Evolutionary conservation across 2,329 filamentous ascomycete genomes (phyloP).

Genomic region (Incumbomyces lentus): DNA sequence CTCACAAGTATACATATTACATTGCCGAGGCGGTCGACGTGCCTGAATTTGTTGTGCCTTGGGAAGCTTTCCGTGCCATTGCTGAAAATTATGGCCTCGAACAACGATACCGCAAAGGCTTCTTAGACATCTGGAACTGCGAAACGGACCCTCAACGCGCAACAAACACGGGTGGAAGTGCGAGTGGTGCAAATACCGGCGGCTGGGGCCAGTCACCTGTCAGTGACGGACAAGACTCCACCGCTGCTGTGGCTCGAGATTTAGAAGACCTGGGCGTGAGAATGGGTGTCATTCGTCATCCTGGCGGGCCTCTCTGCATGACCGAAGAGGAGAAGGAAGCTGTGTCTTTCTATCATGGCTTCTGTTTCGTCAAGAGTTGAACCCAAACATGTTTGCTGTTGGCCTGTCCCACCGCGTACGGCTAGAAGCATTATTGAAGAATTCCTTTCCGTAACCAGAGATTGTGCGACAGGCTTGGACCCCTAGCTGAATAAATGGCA

Average conservation of each 20-base stretch:
- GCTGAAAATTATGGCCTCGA: constrained; percentile 97
- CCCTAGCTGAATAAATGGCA: no score
- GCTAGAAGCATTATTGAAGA: no score
- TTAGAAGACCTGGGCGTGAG: constrained; percentile 79
- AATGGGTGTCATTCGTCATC: constrained; percentile 80
- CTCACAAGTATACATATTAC: constrained; percentile 97
- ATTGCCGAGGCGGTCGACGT: constrained; percentile 93
- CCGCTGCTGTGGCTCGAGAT: constrained; percentile 46
- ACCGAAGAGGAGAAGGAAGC: constrained; percentile 86
- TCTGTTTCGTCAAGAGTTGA: constrained; percentile 77
- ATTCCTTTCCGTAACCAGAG: no score
- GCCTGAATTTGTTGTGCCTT: constrained; percentile 94
- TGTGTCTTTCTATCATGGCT: constrained; percentile 75
- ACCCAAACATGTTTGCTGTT: no score
- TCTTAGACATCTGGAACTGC: constrained; percentile 80
- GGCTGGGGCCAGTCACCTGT: constrained; percentile 1
- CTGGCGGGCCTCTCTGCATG: constrained; percentile 57
- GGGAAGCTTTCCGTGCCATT: constrained; percentile 91
- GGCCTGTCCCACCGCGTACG: background rate
- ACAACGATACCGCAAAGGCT: constrained; percentile 83
- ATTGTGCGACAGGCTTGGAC: no score
- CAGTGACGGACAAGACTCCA: constrained; percentile 45
- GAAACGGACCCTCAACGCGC: constrained; percentile 37
- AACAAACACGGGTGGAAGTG: constrained; percentile 3
- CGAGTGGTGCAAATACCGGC: background rate